phyloP scores from a whole-genome alignment of 2,329 filamentous ascomycete species.

The Cytospora piceicola region DNA sequence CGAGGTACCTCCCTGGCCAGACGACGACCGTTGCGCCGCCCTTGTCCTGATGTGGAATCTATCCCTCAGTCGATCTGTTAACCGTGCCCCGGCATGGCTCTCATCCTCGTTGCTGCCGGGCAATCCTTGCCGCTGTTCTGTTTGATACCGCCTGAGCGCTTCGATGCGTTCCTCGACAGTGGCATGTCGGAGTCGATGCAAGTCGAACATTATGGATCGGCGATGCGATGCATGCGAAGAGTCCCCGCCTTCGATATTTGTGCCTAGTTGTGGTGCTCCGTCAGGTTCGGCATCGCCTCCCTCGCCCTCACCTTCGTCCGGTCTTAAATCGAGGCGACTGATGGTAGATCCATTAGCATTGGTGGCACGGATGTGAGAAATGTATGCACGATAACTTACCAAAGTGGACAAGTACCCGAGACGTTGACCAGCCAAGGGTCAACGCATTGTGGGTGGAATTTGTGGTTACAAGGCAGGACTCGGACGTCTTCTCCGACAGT shows the following conservation, averaged over 20 bases:
- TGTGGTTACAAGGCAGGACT: constrained; percentile 69
- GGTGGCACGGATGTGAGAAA: background rate
- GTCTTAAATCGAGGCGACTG: constrained; percentile 60
- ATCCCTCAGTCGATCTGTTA: constrained; percentile 56
- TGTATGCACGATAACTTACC: constrained; percentile 51
- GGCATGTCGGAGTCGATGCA: constrained; percentile 61
- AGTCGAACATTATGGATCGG: constrained; percentile 58
- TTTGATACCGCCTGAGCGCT: constrained; percentile 55
- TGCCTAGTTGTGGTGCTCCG: constrained; percentile 46
- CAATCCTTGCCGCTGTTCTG: constrained; percentile 42
- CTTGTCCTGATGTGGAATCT: constrained; percentile 57
- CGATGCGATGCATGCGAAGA: constrained; percentile 45
- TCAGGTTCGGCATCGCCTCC: constrained; percentile 33
- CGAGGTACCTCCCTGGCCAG: constrained; percentile 20
- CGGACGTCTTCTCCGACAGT: constrained; percentile 67
- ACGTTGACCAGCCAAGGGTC: constrained; percentile 73
- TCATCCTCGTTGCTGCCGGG: constrained; percentile 35
- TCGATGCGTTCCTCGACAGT: constrained; percentile 65
- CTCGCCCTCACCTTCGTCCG: constrained; percentile 36
- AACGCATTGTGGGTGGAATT: constrained; percentile 69
- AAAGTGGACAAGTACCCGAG: constrained; percentile 70
- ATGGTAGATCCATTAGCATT: constrained; percentile 23
- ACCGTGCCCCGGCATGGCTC: constrained; percentile 45
- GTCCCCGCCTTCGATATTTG: constrained; percentile 44
- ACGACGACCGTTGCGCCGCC: constrained; percentile 34